Evolutionary conservation across 345 rosid species (phyloP), one percentile per base, ranked within the genome.

Genomic region (Lumnitzera racemosa): DNA sequence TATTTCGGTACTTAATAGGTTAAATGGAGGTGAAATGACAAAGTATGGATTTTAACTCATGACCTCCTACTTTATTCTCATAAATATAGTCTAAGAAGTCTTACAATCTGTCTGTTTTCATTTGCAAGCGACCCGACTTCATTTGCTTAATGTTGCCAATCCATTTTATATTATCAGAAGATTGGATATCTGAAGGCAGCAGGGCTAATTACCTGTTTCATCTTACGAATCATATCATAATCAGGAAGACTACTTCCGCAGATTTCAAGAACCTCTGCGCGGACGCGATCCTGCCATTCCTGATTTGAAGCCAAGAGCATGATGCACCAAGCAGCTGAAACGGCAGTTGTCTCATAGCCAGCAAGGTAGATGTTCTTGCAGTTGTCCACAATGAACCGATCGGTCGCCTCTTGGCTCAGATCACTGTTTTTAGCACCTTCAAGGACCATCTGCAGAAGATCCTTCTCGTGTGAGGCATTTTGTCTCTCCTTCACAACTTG

Each of bases 301-400:
- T 56, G 83, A 56, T 77, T 63, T 15, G 76, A 57, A 36, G 85
- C 84, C 64, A 80, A 53, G 56, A 80, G 63, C 81, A 83, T 73
- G 36, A 78, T 67, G 25, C 60, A 51, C 87, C 87, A 82, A 7
- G 79, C 53, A 15, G 80, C 70, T 2, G 82, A 15, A 54, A 77
- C 70, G 0, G 78, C 84, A 0, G 78, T 71, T 0, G 82, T 74
- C 64, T 82, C 84, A 16, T 60, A 77, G 36, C 82, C 82, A 2
- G 87, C 82, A 31, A 68, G 53, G 66, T 72, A 79, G 29, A 79
- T 75, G 65, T 77, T 77, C 78, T 74, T 82, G 75, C 79, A 77
- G 53, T 79, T 82, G 47, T 79, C 84, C 12, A 79, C 80, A 1
- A 72, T 63, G 71, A 77, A 79, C 17, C 57, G 53, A 13, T 72